Conservation (phyloP, 1,139 yeast species). For the Taiozyma onychis region DNA sequence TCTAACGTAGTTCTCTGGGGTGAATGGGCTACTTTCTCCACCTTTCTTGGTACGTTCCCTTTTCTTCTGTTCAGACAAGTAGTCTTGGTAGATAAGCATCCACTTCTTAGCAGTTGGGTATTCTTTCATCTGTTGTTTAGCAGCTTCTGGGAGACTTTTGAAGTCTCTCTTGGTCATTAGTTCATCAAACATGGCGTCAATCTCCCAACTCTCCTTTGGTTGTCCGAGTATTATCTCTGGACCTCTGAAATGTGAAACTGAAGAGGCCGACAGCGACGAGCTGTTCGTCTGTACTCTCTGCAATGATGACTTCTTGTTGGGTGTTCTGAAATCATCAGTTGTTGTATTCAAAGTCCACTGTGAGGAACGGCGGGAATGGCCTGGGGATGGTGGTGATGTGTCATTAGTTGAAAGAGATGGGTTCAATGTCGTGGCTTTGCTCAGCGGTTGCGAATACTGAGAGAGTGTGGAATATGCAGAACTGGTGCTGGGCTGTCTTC, state of each 20-base stretch:
- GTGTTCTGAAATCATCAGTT: slow-evolving; percentile 14
- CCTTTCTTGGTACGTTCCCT: slow-evolving; percentile 36
- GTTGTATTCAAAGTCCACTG: slow-evolving; percentile 13
- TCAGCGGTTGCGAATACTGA: slow-evolving; percentile 18
- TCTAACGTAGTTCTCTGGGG: slow-evolving; percentile 78
- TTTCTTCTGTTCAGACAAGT: slow-evolving; percentile 67
- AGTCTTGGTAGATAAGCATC: slow-evolving; percentile 88
- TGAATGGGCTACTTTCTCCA: slow-evolving; percentile 21
- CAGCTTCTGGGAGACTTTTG: slow-evolving; percentile 69
- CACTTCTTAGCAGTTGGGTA: slow-evolving; percentile 80
- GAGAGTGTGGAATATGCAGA: slow-evolving; percentile 20
- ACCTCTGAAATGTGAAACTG: slow-evolving; percentile 1
- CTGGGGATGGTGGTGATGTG: slow-evolving; percentile 19
- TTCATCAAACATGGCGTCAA: slow-evolving; percentile 61
- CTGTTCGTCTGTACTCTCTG: slow-evolving; percentile 19
- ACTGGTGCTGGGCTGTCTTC: slow-evolving; percentile 20
- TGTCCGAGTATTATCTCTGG: slow-evolving; percentile 40
- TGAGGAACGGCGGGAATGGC: slow-evolving; percentile 23
- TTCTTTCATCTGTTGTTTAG: slow-evolving; percentile 71
- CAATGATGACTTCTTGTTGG: slow-evolving; percentile 16
- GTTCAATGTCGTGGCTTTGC: slow-evolving; percentile 20
- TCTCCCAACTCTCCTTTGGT: slow-evolving; percentile 54
- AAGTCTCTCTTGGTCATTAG: slow-evolving; percentile 82
- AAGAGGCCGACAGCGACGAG: slow-evolving; percentile 8
- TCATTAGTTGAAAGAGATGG: slow-evolving; percentile 17